Evolutionary conservation across 345 rosid species (phyloP).

Genomic region (Mangifera indica): DNA sequence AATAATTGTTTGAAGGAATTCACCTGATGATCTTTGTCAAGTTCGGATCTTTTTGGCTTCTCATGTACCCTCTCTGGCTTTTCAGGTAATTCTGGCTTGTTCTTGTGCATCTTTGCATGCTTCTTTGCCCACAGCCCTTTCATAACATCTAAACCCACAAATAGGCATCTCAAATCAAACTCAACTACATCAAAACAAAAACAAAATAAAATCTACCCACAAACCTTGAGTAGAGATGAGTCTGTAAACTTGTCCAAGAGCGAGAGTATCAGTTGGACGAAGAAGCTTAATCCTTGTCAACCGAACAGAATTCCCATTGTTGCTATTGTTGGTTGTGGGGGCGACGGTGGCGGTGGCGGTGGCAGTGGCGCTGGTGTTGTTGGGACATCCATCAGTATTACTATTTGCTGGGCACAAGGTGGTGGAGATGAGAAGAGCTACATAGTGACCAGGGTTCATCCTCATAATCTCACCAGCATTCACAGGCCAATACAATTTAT

Average conservation of each 20-base stretch:
- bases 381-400: conserved; percentile 14
- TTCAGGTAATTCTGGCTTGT: conserved; percentile 28
- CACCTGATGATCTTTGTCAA: conserved; percentile 47
- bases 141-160: conserved; percentile 64
- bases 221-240: conserved; percentile 79
- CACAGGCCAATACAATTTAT: conserved; percentile 60
- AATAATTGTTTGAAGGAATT: not conserved
- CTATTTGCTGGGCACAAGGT: conserved; percentile 40
- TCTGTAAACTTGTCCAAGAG: conserved; percentile 76
- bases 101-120: conserved; percentile 55
- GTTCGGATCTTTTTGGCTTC: conserved; percentile 38
- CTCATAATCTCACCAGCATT: conserved; percentile 70
- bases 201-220: not conserved
- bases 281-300: conserved; percentile 91
- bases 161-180: conserved; percentile 14
- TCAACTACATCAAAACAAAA: not conserved
- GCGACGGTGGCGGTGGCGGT: not conserved
- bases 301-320: conserved; percentile 41
- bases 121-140: conserved; percentile 73
- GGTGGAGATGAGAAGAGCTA: conserved; percentile 87
- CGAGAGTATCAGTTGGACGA: conserved; percentile 74
- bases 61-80: conserved; percentile 24
- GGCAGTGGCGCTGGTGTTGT: not conserved
- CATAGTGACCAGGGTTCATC: conserved; percentile 87
- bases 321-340: not conserved